These are phyloP conservation scores for Theobroma cacao DNA, from an alignment of 345 rosid species.

Conservation along the genomic window DNA sequence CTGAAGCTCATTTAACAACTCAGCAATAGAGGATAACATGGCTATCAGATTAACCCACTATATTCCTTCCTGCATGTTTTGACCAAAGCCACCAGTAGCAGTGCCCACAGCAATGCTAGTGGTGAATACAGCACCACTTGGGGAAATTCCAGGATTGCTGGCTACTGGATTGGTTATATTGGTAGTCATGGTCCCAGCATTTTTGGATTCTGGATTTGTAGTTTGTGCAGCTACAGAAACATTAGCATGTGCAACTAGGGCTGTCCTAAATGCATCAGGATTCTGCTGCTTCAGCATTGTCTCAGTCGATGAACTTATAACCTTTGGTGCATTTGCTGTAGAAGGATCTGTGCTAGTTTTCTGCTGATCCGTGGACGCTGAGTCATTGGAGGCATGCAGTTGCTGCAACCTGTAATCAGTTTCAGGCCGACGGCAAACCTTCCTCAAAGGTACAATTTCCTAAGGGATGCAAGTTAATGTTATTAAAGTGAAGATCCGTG, in stretches of 20 bases:
- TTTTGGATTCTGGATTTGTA: not conserved
- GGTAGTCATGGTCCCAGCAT: not conserved
- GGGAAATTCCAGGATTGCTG: not conserved
- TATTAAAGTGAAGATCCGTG: not conserved
- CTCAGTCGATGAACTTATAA: slow-evolving; percentile 23
- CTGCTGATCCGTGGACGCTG: slow-evolving; percentile 33
- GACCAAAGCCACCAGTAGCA: not conserved
- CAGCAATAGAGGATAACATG: too few relatives aligned
- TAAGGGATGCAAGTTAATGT: slow-evolving; percentile 27
- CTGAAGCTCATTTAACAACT: too few relatives aligned
- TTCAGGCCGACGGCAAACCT: slow-evolving; percentile 95
- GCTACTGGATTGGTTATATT: not conserved
- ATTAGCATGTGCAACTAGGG: not conserved
- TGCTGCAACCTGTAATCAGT: slow-evolving; percentile 98
- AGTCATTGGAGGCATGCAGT: slow-evolving; percentile 66
- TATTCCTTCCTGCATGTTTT: not conserved
- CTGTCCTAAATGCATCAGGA: not conserved
- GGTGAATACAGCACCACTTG: not conserved
- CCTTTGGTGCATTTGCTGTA: slow-evolving; percentile 16
- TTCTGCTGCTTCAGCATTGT: slow-evolving; percentile 33
- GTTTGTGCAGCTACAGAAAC: not conserved
- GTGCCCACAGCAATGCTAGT: not conserved
- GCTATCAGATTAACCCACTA: not conserved
- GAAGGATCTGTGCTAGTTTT: slow-evolving; percentile 27
- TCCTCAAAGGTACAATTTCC: slow-evolving; percentile 97